phyloP scores from a whole-genome alignment of 345 rosid genomes.

The Noccaea caerulescens region DNA sequence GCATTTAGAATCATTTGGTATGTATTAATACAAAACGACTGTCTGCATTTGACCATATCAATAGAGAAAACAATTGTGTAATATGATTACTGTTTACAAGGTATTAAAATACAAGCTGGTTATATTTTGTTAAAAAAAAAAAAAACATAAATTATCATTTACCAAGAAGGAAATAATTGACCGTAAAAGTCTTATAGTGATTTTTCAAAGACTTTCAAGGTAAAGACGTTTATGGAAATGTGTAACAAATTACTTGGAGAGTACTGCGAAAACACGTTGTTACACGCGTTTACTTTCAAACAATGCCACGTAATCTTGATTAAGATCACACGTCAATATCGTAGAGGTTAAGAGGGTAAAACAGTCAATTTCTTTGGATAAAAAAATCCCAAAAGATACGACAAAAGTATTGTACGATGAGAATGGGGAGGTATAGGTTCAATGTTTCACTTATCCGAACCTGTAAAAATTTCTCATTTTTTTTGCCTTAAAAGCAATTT shows the following conservation, averaged over 20 bases:
- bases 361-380: neutral
- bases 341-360: conserved; percentile 1
- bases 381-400: neutral
- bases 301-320: neutral
- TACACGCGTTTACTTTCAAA: neutral
- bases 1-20: too few species aligned
- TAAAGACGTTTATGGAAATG: neutral
- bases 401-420: conserved; percentile 34
- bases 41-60: too few species aligned
- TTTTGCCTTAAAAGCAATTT: neutral
- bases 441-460: conserved; percentile 15
- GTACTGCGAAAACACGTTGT: neutral
- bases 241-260: neutral
- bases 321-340: neutral
- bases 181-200: too few species aligned
- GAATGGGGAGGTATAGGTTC: conserved; percentile 16
- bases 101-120: neutral
- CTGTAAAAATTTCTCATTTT: too few species aligned
- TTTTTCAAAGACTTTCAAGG: neutral
- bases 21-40: too few species aligned
- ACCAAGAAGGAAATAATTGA: neutral
- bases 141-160: neutral
- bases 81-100: too few species aligned
- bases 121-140: too few species aligned
- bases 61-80: too few species aligned